Conservation (phyloP, 768 basidiomycete species). For the Xerocomus potaroensis region DNA sequence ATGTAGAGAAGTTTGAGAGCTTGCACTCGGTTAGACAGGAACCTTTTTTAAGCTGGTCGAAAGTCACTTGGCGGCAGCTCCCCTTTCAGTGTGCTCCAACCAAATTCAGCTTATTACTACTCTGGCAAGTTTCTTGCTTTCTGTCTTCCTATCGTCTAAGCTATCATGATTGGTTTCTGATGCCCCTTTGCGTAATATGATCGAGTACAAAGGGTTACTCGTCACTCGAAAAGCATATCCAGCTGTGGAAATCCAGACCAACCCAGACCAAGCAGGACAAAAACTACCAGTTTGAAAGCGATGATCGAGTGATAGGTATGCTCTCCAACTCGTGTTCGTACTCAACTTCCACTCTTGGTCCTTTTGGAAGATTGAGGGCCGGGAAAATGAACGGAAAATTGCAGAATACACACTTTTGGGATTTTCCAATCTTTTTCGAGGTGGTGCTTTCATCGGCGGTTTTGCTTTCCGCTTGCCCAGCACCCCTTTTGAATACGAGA, state of each 20-base stretch:
- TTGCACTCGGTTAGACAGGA: no score
- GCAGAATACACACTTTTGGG: constrained; percentile 50
- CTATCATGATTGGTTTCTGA: neutral
- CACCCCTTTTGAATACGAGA: constrained; percentile 38
- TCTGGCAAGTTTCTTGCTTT: neutral
- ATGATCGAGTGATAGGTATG: constrained; percentile 49
- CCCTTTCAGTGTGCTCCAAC: neutral
- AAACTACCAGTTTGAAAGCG: constrained; percentile 51
- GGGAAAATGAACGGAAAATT: neutral
- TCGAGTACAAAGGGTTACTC: neutral
- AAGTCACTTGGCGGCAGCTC: no score
- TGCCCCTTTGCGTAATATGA: neutral
- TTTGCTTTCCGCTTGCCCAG: constrained; percentile 70
- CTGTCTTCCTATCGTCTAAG: neutral
- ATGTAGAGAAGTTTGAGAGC: no score
- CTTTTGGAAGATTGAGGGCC: constrained; percentile 41
- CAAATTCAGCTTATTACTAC: neutral
- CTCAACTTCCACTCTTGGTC: constrained; percentile 88
- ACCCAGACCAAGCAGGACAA: neutral
- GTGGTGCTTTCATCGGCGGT: constrained; percentile 35
- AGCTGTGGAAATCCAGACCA: neutral
- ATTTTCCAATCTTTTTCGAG: constrained; percentile 55
- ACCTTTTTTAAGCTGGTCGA: no score
- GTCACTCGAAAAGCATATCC: neutral
- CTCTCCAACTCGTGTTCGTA: constrained; percentile 92